These are phyloP conservation scores for Solioccasus polychromus DNA, from an alignment of 768 basidiomycete genomes.

Conservation along the genomic window DNA sequence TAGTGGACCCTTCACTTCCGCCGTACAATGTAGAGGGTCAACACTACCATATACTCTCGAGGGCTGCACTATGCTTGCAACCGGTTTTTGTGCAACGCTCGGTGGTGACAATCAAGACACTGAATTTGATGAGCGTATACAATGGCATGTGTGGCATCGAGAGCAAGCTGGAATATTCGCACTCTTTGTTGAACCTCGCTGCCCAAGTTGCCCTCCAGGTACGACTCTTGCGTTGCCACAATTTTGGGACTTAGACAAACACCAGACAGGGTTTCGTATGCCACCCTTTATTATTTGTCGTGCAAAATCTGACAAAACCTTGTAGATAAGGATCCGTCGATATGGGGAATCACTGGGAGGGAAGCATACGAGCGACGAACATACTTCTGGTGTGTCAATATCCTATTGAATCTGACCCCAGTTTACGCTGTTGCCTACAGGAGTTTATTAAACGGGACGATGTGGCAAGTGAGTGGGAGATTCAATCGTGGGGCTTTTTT, in stretches of 20 bases:
- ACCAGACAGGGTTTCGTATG: conserved; percentile 16
- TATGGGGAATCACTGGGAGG: conserved; percentile 48
- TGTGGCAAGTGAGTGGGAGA: conserved; percentile 45
- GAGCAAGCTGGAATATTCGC: conserved; percentile 46
- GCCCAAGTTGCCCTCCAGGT: conserved; percentile 48
- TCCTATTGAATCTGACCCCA: no score
- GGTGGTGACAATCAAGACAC: conserved; percentile 44
- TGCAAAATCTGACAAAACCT: conserved; percentile 9
- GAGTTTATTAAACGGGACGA: conserved; percentile 43
- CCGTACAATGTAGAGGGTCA: conserved; percentile 52
- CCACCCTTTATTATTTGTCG: neutral
- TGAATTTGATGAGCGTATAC: conserved; percentile 54
- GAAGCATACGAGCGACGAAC: conserved; percentile 52
- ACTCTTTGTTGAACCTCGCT: conserved; percentile 45
- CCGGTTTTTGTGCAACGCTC: conserved; percentile 43
- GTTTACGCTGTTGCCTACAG: no score
- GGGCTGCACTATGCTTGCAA: conserved; percentile 46
- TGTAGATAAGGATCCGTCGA: conserved; percentile 47
- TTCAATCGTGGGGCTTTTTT: no score
- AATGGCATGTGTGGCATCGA: conserved; percentile 54
- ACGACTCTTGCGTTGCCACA: conserved; percentile 8
- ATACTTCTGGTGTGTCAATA: conserved; percentile 44
- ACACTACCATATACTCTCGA: conserved; percentile 48
- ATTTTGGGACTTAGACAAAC: conserved; percentile 1
- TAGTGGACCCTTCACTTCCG: conserved; percentile 44